Evolutionary conservation across 768 basidiomycete genomes (phyloP), one percentile per base, ranked within the genome.

Genomic region (Nidularia pulvinata): DNA sequence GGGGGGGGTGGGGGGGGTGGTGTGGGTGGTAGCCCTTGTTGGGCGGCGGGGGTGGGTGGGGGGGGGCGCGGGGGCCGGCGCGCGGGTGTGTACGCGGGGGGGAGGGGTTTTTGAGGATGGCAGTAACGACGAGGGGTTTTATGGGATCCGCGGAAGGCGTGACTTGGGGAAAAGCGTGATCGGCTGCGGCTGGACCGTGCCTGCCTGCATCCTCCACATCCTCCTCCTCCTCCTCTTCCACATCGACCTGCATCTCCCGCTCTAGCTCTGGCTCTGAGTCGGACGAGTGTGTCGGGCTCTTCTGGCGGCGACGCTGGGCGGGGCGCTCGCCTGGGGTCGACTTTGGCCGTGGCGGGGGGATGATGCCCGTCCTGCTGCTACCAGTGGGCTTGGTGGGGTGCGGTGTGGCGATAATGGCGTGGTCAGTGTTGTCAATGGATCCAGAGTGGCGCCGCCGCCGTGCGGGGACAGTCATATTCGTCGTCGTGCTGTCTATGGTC

Each of bases 1-100:
- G 44, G 90, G 81, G 56, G 89, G 77, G 2, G 87, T 89, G 7
- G 84, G 89, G 2, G 95, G n/a, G n/a, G n/a, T n/a, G n/a, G n/a
- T n/a, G n/a, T n/a, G n/a, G n/a, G n/a, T n/a, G n/a, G n/a, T n/a
- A n/a, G n/a, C n/a, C n/a, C n/a, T n/a, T n/a, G n/a, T n/a, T n/a
- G n/a, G n/a, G n/a, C n/a, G n/a, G n/a, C n/a, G n/a, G n/a, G n/a
- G n/a, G n/a, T n/a, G n/a, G n/a, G n/a, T n/a, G n/a, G n/a, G n/a
- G n/a, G n/a, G n/a, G n/a, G n/a, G n/a, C n/a, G n/a, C n/a, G n/a
- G n/a, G n/a, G n/a, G n/a, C 37, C 37, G 37, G 7, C n/a, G 37
- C n/a, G n/a, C 37, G 37, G 37, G 37, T 39, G 37, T n/a, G 30
- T 50, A 33, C 11, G 34, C 49, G n/a, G 60, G n/a, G n/a, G n/a